These are phyloP conservation scores for Rhazya stricta DNA, from an alignment of 257 asterid genomes.

Conservation along the genomic window DNA sequence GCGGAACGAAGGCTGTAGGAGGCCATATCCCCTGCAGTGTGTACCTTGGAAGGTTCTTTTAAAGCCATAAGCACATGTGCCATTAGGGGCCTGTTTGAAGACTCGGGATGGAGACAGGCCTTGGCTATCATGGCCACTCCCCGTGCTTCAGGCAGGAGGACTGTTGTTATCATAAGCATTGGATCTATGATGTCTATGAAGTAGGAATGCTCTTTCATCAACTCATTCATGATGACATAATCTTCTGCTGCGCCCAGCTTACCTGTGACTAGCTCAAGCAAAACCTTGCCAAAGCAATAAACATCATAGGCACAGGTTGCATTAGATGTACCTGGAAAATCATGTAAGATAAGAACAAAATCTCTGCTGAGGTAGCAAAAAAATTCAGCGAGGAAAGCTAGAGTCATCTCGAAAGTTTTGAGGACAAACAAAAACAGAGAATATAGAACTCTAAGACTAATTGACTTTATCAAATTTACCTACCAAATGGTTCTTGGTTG, in stretches of 20 bases:
- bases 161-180: constrained; percentile 14
- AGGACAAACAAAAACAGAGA: not conserved
- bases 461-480: too few relatives aligned
- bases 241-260: constrained; percentile 12
- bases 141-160: constrained; percentile 19
- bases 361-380: too few relatives aligned
- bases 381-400: not conserved
- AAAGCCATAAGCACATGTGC: constrained; percentile 19
- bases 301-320: constrained; percentile 22
- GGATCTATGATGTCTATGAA: constrained; percentile 16
- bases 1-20: too few relatives aligned
- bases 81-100: constrained; percentile 15
- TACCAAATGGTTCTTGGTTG: too few relatives aligned
- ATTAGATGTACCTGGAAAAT: constrained; percentile 8
- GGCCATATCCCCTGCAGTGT: too few relatives aligned
- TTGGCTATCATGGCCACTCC: constrained; percentile 22
- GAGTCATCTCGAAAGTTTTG: not conserved
- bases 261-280: constrained; percentile 24
- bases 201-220: constrained; percentile 10
- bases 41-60: too few relatives aligned
- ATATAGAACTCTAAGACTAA: too few relatives aligned
- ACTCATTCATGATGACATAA: constrained; percentile 11
- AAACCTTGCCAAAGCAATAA: constrained; percentile 22
- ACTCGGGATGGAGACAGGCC: constrained; percentile 21
- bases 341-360: constrained; percentile 3